These are phyloP conservation scores for Prunus fruticosa DNA, from an alignment of 306 rosid species.

Conservation along the genomic window DNA sequence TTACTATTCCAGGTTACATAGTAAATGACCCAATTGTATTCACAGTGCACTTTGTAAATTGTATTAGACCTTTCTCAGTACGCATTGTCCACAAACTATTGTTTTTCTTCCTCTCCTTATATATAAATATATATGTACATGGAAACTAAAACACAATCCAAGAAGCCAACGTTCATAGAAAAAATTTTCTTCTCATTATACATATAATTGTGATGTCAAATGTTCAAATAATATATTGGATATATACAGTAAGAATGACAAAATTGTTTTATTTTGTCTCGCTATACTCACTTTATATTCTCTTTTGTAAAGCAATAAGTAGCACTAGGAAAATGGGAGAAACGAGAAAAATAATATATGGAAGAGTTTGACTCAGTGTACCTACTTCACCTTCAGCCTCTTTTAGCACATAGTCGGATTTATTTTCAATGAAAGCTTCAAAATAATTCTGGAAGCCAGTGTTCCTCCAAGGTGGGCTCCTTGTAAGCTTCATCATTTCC, in stretches of 20 bases:
- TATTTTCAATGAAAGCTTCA: conserved; percentile 76
- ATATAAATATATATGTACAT: too few relatives aligned
- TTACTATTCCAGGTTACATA: too few relatives aligned
- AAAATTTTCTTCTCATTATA: not conserved
- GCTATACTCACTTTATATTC: conserved; percentile 34
- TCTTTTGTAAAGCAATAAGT: conserved; percentile 63
- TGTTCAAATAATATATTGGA: not conserved
- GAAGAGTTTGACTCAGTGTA: conserved; percentile 46
- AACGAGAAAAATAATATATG: conserved; percentile 60
- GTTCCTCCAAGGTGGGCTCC: conserved; percentile 50
- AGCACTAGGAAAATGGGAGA: conserved; percentile 74
- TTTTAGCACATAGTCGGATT: conserved; percentile 37
- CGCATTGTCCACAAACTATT: too few relatives aligned
- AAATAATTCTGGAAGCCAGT: conserved; percentile 62
- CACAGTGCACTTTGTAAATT: too few relatives aligned
- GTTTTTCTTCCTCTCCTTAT: too few relatives aligned
- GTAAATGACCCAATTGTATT: too few relatives aligned
- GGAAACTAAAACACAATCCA: not conserved
- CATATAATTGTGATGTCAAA: not conserved
- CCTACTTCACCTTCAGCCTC: conserved; percentile 48
- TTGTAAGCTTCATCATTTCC: conserved; percentile 78
- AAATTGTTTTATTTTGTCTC: not conserved
- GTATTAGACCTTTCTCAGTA: too few relatives aligned
- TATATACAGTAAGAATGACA: conserved; percentile 4
- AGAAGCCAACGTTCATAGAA: not conserved